Conservation (phyloP, 371 early-diverging fungal genomes). For the Mortierella sp. region DNA sequence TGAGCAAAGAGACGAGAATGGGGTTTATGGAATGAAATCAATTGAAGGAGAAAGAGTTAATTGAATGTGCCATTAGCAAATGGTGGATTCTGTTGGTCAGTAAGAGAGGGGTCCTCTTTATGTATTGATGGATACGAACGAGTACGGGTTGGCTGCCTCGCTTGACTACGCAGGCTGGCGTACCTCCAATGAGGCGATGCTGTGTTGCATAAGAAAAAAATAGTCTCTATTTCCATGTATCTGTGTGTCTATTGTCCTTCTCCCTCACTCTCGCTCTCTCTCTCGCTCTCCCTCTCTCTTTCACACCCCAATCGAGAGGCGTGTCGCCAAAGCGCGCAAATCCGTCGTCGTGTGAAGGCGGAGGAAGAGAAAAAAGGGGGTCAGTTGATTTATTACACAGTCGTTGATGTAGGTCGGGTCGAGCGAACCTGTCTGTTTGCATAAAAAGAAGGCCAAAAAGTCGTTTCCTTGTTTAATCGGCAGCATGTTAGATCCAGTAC, state of each 20-base stretch:
- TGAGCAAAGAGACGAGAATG: neutral
- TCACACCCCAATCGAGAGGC: neutral
- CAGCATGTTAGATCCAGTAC: neutral
- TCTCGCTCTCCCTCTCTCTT: no score
- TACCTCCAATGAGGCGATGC: neutral
- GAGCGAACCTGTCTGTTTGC: neutral
- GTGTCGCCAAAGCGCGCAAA: neutral
- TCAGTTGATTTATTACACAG: neutral
- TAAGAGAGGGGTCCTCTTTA: neutral
- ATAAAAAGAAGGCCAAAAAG: no score
- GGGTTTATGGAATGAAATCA: neutral
- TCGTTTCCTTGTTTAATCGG: no score
- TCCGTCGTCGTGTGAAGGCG: neutral
- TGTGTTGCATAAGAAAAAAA: neutral
- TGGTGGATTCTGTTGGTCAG: neutral
- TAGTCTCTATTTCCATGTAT: no score
- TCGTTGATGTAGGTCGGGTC: neutral
- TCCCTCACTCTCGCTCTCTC: no score
- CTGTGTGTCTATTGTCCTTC: no score
- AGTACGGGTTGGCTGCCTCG: neutral
- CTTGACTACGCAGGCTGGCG: no score
- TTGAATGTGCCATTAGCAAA: conserved; percentile 5
- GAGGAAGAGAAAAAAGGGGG: neutral
- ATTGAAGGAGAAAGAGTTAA: neutral
- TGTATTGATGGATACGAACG: neutral